These are phyloP conservation scores for Kregervanrija delftensis DNA, from an alignment of 805 yeast species.

Conservation along the genomic window DNA sequence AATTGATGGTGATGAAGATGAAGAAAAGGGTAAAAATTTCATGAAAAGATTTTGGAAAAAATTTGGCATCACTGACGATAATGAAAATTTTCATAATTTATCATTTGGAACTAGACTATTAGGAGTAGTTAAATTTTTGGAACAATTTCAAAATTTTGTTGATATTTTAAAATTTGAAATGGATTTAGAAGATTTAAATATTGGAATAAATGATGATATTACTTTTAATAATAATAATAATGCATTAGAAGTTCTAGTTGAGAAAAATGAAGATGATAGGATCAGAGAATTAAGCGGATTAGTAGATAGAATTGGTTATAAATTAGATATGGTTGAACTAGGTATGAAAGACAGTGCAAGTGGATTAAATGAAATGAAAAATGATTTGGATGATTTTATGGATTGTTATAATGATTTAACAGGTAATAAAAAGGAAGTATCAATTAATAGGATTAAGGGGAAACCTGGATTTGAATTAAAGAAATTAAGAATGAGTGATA, in stretches of 20 bases:
- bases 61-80: conserved; percentile 3
- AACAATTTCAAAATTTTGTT: conserved; percentile 8
- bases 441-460: background rate
- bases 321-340: conserved; percentile 16
- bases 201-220: conserved; percentile 1
- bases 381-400: conserved; percentile 10
- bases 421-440: background rate
- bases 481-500: conserved; percentile 6
- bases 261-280: conserved; percentile 18
- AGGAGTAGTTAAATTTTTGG: conserved; percentile 2
- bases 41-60: conserved; percentile 6
- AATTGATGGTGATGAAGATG: background rate
- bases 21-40: background rate
- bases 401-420: conserved; percentile 6
- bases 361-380: conserved; percentile 5
- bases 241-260: conserved; percentile 11
- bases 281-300: conserved; percentile 9
- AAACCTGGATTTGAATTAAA: background rate
- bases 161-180: conserved; percentile 12
- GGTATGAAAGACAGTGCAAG: conserved; percentile 9
- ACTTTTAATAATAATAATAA: conserved; percentile 1
- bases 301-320: conserved; percentile 15
- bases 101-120: conserved; percentile 2
- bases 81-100: background rate
- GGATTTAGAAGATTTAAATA: conserved; percentile 1